Evolutionary conservation across 1,139 yeast genomes (phyloP).

Genomic region (Scheffersomyces illinoinensis): DNA sequence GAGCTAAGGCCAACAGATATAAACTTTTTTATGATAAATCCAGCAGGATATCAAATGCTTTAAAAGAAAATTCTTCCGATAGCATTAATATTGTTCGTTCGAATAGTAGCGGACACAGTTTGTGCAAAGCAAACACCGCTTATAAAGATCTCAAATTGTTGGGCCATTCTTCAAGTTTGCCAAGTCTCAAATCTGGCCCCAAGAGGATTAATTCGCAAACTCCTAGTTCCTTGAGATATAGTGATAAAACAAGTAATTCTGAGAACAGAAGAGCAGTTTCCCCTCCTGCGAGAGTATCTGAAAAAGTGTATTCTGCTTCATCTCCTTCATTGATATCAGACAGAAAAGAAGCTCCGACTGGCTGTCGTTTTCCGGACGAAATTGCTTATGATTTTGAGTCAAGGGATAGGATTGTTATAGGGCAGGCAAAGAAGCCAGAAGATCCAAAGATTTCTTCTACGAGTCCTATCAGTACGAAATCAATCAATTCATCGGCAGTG

Average conservation of each 20-base stretch:
- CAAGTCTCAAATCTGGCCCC: conserved; percentile 29
- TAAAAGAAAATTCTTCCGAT: conserved; percentile 46
- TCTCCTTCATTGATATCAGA: conserved; percentile 1
- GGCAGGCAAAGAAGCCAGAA: background rate
- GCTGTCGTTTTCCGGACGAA: background rate
- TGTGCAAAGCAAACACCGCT: conserved; percentile 2
- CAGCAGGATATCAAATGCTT: conserved; percentile 44
- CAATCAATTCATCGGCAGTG: conserved; percentile 30
- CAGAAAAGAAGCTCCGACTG: background rate
- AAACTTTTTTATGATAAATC: conserved; percentile 54
- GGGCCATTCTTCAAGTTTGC: conserved; percentile 45
- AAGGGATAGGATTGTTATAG: background rate
- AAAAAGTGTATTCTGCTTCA: conserved; percentile 2
- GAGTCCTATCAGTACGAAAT: conserved; percentile 30
- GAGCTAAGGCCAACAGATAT: conserved; percentile 52
- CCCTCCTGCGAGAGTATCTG: conserved; percentile 8
- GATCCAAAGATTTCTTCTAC: conserved; percentile 12
- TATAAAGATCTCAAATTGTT: conserved; percentile 20
- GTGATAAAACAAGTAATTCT: conserved; percentile 5
- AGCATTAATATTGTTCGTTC: conserved; percentile 36
- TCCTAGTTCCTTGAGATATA: conserved; percentile 9
- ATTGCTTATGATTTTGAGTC: background rate
- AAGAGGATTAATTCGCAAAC: conserved; percentile 11
- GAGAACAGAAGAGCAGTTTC: conserved; percentile 10
- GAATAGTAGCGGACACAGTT: conserved; percentile 17